Evolutionary conservation across 441 rosid genomes (phyloP).

Genomic region (Lepidium campestre): DNA sequence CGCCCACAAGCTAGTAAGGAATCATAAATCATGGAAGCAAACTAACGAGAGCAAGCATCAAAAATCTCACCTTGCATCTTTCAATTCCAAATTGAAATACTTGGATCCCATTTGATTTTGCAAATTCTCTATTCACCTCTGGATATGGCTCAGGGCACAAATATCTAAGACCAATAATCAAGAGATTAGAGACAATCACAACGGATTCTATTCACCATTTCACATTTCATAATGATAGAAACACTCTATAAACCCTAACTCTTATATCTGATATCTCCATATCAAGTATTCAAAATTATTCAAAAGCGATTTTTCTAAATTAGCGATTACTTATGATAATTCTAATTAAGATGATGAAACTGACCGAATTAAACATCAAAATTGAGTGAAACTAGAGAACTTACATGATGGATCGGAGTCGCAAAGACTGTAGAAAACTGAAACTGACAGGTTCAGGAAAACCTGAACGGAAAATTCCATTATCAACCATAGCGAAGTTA

Average conservation of each 20-base stretch:
- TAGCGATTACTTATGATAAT: neutral
- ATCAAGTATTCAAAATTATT: neutral
- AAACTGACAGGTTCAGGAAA: conserved; percentile 58
- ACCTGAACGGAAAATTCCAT: conserved; percentile 57
- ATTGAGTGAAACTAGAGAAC: neutral
- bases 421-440: conserved; percentile 43
- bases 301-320: neutral
- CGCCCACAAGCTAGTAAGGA: neutral
- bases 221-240: neutral
- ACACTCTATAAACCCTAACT: neutral
- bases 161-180: conserved; percentile 27
- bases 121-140: conserved; percentile 40
- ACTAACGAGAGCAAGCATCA: neutral
- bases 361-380: neutral
- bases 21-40: neutral
- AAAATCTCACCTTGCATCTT: conserved; percentile 43
- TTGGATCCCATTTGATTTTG: conserved; percentile 42
- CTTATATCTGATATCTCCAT: neutral
- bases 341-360: neutral
- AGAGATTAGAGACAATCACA: neutral
- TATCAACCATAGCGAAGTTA: conserved; percentile 54
- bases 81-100: conserved; percentile 60
- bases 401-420: conserved; percentile 52
- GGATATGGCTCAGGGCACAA: conserved; percentile 61
- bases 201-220: neutral